Conservation (phyloP, 164 flowering plant genomes). For the Liquidambar formosana region DNA sequence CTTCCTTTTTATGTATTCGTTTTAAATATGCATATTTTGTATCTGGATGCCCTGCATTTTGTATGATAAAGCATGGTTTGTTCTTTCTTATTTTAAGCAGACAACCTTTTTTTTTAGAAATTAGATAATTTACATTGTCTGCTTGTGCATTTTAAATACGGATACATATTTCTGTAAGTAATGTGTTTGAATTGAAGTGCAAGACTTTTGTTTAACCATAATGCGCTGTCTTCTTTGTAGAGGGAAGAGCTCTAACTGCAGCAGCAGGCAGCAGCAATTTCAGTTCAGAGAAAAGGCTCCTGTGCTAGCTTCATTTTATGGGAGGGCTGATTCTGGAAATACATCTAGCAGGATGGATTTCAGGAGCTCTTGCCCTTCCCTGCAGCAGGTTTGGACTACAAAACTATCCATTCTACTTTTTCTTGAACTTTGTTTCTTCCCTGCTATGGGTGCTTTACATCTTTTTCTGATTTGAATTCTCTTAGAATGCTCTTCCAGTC, state of each 20-base stretch:
- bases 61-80: too few relatives aligned
- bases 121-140: too few relatives aligned
- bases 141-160: too few relatives aligned
- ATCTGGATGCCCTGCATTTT: too few relatives aligned
- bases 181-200: too few relatives aligned
- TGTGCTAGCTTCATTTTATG: conserved; percentile 43
- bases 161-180: too few relatives aligned
- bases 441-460: neutral
- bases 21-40: too few relatives aligned
- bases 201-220: too few relatives aligned
- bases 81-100: too few relatives aligned
- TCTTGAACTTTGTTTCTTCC: neutral
- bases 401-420: neutral
- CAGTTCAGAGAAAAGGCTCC: conserved; percentile 51
- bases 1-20: too few relatives aligned
- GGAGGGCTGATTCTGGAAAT: conserved; percentile 43
- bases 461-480: neutral
- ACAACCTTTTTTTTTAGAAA: too few relatives aligned
- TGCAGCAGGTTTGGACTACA: conserved; percentile 67
- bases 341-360: conserved; percentile 61
- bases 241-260: conserved; percentile 74
- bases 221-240: conserved; percentile 32
- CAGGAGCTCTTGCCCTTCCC: conserved; percentile 80
- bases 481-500: too few relatives aligned
- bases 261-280: conserved; percentile 64